phyloP scores from a whole-genome alignment of 1,139 yeast genomes.

The Pichia sp. region DNA sequence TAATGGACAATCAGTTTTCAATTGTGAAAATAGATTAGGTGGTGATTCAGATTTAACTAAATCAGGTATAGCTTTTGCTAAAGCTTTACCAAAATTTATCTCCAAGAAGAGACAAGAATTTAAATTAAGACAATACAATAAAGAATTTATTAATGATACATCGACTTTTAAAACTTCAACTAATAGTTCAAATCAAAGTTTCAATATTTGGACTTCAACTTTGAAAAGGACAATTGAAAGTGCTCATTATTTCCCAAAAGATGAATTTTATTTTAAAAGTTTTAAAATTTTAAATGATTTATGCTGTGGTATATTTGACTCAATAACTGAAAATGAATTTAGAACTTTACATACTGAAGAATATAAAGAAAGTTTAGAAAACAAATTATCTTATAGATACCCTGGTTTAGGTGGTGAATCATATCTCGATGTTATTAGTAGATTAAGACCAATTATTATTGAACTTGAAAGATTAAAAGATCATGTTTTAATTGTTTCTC shows the following conservation, averaged over 20 bases:
- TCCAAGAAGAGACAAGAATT: slow-evolving; percentile 28
- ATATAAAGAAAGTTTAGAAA: slow-evolving; percentile 23
- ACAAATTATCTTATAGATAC: slow-evolving; percentile 26
- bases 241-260: slow-evolving; percentile 24
- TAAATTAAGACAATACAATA: slow-evolving; percentile 26
- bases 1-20: slow-evolving; percentile 28
- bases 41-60: slow-evolving; percentile 28
- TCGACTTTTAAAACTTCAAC: slow-evolving; percentile 13
- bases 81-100: slow-evolving; percentile 29
- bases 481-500: slow-evolving; percentile 29
- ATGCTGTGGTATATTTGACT: slow-evolving; percentile 28
- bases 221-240: slow-evolving; percentile 27
- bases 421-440: slow-evolving; percentile 28
- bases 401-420: slow-evolving; percentile 32
- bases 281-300: slow-evolving; percentile 29
- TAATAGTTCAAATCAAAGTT: slow-evolving; percentile 20
- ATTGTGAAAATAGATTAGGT: slow-evolving; percentile 23
- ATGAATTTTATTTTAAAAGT: slow-evolving; percentile 26
- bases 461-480: slow-evolving; percentile 29
- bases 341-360: slow-evolving; percentile 22
- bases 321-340: slow-evolving; percentile 26
- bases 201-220: slow-evolving; percentile 30
- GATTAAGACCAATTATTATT: slow-evolving; percentile 29
- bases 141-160: slow-evolving; percentile 26
- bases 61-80: slow-evolving; percentile 26